Conservation (phyloP, 805 yeast genomes). For the Pichia insulana region DNA sequence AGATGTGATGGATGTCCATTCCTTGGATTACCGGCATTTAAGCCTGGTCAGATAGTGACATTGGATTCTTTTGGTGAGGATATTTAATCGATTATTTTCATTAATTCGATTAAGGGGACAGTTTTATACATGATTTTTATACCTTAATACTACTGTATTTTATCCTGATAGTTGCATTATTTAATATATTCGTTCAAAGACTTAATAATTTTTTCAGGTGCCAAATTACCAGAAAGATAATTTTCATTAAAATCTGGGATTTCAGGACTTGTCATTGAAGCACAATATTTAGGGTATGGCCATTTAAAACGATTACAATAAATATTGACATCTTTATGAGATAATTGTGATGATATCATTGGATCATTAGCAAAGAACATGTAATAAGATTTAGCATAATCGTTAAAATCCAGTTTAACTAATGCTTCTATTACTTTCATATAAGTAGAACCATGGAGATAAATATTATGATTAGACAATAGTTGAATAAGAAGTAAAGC, state of each 20-base stretch:
- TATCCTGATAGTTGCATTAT: no score
- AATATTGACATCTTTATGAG: neutral
- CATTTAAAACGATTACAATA: slow-evolving; percentile 13
- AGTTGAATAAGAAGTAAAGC: neutral
- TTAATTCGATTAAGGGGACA: neutral
- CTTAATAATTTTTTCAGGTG: slow-evolving; percentile 2
- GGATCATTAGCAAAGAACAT: slow-evolving; percentile 2
- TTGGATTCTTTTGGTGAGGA: slow-evolving; percentile 73
- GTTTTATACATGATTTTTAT: no score
- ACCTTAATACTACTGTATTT: no score
- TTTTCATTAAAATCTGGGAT: neutral
- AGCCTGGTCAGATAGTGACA: slow-evolving; percentile 88
- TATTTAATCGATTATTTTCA: slow-evolving; percentile 30
- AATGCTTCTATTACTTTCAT: slow-evolving; percentile 13
- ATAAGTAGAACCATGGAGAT: slow-evolving; percentile 9
- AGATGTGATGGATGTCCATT: slow-evolving; percentile 98
- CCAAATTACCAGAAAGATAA: neutral
- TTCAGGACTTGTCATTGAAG: neutral
- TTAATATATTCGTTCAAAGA: neutral
- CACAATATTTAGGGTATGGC: slow-evolving; percentile 10
- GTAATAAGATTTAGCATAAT: slow-evolving; percentile 15
- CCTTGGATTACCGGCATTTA: slow-evolving; percentile 94
- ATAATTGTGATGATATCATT: neutral
- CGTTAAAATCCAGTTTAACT: slow-evolving; percentile 14
- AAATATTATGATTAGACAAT: neutral